These are phyloP conservation scores for Akebia trifoliata DNA, from an alignment of 164 flowering plant genomes.

Conservation along the genomic window DNA sequence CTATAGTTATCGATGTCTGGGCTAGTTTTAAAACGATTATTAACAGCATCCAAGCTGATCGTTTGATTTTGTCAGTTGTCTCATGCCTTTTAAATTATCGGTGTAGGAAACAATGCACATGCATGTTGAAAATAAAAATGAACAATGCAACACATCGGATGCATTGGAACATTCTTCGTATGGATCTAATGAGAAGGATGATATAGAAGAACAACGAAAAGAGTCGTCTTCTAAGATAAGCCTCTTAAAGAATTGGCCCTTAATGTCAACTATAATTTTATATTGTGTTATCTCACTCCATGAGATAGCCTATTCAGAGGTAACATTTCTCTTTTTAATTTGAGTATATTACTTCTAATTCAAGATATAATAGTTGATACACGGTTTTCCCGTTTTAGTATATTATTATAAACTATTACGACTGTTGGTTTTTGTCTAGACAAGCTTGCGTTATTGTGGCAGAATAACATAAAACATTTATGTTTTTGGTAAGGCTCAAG, in stretches of 20 bases:
- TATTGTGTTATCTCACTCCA: constrained; percentile 80
- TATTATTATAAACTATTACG: neutral
- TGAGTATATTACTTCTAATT: too few species aligned
- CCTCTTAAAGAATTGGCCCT: constrained; percentile 76
- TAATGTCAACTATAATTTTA: constrained; percentile 74
- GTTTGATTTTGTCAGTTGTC: neutral
- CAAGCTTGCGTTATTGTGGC: too few species aligned
- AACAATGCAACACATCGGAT: constrained; percentile 20
- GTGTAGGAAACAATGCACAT: constrained; percentile 75
- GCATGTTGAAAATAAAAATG: constrained; percentile 24
- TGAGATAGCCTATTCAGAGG: constrained; percentile 87
- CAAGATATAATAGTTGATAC: too few species aligned
- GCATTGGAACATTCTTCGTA: constrained; percentile 35
- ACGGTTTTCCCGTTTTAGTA: neutral
- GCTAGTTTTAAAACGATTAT: neutral
- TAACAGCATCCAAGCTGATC: neutral
- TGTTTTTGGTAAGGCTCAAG: too few species aligned
- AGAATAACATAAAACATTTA: too few species aligned
- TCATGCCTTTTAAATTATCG: neutral
- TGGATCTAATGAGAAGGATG: constrained; percentile 12
- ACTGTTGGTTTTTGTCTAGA: neutral
- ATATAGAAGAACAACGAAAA: constrained; percentile 14
- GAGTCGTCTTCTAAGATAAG: constrained; percentile 25
- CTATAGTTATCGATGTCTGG: too few species aligned
- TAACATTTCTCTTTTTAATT: constrained; percentile 19